Conservation (phyloP, 2,329 filamentous ascomycete species). For the Xylariaceae sp. region DNA sequence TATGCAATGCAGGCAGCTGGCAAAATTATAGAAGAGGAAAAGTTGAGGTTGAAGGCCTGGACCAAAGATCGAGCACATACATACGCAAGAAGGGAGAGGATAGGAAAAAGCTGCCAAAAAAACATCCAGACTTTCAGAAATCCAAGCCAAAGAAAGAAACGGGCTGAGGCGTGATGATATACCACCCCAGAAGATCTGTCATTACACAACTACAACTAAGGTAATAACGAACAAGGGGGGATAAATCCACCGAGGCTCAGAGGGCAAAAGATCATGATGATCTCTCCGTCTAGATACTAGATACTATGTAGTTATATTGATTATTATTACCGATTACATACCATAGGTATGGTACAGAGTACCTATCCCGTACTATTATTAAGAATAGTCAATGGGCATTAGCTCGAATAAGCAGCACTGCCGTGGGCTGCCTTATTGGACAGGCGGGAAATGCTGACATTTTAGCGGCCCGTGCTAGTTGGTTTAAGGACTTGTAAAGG, state of each 20-base stretch:
- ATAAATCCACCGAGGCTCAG: slow-evolving; percentile 18
- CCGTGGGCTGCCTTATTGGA: slow-evolving; percentile 20
- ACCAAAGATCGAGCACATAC: not conserved
- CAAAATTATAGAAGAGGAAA: not conserved
- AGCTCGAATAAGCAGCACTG: no score
- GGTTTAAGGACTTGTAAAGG: not conserved
- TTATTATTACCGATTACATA: no score
- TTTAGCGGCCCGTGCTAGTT: slow-evolving; percentile 17
- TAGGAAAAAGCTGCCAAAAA: not conserved
- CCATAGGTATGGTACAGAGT: no score
- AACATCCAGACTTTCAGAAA: not conserved
- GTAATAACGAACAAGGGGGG: slow-evolving; percentile 18
- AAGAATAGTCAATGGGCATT: no score
- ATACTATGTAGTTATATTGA: no score
- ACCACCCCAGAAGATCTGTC: slow-evolving; percentile 18
- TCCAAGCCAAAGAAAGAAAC: not conserved
- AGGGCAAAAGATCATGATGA: slow-evolving; percentile 22
- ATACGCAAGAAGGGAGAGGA: not conserved
- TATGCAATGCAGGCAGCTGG: slow-evolving; percentile 8
- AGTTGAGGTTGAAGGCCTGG: not conserved
- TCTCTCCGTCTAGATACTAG: slow-evolving; percentile 26
- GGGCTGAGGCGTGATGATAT: slow-evolving; percentile 9
- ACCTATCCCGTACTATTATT: no score
- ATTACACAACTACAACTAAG: slow-evolving; percentile 11
- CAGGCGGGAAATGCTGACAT: not conserved